Base-by-base conservation (phyloP, 208 protist species). In the Tetramitus jugosus region DNA sequence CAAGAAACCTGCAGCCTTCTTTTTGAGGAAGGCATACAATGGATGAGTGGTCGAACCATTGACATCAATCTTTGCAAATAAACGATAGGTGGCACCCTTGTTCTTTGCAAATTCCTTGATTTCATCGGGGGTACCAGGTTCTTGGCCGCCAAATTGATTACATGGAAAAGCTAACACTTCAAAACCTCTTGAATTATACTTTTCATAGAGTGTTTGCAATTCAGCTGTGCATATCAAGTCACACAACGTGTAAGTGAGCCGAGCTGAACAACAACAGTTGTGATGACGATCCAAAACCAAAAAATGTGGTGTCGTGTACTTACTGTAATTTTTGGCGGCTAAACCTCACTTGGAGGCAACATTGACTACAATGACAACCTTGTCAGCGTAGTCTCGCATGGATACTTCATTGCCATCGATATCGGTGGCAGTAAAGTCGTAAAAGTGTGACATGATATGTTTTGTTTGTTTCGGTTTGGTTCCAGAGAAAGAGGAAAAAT, bases 81-180 rank as follows among this genome's bases (percentile, higher is more conserved):
- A 17, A 17, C 8, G 14, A 49, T 17, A 49, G 4, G 4, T 49
- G 14, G 14, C 45, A 17, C 45, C 45, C 4, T 17, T 17, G 4
- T 4, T 17, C 14, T 4, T 14, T 17, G 14, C 45, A 35, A 91
- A 88, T 74, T 88, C 68, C 81, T 90, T 84, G 14, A 95, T 74
- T 79, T 93, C 87, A 78, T 85, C 83, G 76, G 87, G 87, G 3
- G 82, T 89, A 26, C 88, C 90, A 10, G 92, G 92, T 82, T 95
- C 90, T 79, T 91, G 88, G 13, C 77, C 61, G 35, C 76, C 88
- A 69, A 94, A 94, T 84, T 94, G 92, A 79, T 94, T 94, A 84
- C 92, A 96, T 35, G 92, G 92, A 74, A 96, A 96, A 20, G 89
- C 92, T 1, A 96, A 81, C 13, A 96, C 89, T 20, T 87, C 89